Evolutionary conservation across 176 grass and related monocot genomes (phyloP).

Genomic region (Tillandsia leiboldiana): DNA sequence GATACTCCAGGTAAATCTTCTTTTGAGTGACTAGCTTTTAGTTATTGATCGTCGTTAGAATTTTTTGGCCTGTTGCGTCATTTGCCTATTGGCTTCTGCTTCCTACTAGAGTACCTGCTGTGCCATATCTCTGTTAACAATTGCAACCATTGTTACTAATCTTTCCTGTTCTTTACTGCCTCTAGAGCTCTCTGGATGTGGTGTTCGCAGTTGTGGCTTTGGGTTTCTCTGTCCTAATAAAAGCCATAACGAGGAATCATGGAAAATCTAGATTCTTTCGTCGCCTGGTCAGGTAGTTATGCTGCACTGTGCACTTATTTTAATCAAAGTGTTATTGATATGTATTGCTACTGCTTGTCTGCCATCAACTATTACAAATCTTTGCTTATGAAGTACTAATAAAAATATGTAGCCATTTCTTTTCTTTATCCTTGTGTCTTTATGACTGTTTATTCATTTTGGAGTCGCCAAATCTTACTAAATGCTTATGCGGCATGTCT

Average conservation of each 20-base stretch:
- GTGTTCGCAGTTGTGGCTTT: constrained; percentile 51
- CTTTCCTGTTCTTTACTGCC: constrained; percentile 7
- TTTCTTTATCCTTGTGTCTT: too few species aligned
- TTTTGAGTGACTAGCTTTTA: constrained; percentile 1
- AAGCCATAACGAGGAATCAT: constrained; percentile 38
- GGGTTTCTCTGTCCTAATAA: constrained; percentile 30
- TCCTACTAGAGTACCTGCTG: too few species aligned
- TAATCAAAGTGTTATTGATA: too few species aligned
- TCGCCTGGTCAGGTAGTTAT: constrained; percentile 40
- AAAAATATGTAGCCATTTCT: background rate
- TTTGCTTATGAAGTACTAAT: background rate
- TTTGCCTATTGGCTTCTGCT: constrained; percentile 14
- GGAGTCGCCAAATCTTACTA: too few species aligned
- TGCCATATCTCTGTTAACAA: too few species aligned
- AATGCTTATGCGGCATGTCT: too few species aligned
- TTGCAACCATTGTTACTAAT: background rate
- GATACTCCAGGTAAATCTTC: constrained; percentile 72
- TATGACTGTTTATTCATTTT: background rate
- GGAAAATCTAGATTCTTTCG: constrained; percentile 30
- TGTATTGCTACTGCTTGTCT: background rate
- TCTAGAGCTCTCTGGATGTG: constrained; percentile 76
- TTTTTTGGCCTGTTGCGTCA: constrained; percentile 8
- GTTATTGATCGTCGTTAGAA: background rate
- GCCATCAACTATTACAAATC: too few species aligned
- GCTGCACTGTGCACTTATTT: background rate